Base-by-base conservation (phyloP, 2,329 filamentous ascomycete species). In the Xylariales sp. region DNA sequence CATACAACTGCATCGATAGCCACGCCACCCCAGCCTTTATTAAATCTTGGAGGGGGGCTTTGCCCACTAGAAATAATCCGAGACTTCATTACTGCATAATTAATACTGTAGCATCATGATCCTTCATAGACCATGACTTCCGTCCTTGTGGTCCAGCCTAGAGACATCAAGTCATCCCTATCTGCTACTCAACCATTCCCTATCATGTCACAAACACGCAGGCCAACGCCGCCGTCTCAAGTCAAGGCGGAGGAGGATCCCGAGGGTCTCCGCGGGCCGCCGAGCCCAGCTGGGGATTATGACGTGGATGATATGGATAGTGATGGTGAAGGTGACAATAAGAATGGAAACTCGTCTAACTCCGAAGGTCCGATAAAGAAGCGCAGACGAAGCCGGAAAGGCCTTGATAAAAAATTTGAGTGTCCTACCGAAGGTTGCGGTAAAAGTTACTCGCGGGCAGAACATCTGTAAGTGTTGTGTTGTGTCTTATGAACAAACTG, bases 401-500 rank as follows among this genome's bases (percentile, higher is more conserved):
- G 91, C 3, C 82, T 93, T 48, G 92, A 94, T 78, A 94, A 94
- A 81, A 89, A 90, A 76, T 95, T 94, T 71, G 90, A 92, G 75
- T 99, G 96, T 78, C 90, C 91, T 5, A 89, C 93, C 67, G 90
- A 93, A 71, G 93, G 91, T 46, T 99, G 96, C 76, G 94, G 93
- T 48, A 99, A 97, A 84, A 97, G 91, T 78, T 99, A 99, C 79
- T 97, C 95, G 32, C 89, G 96, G 78, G 95, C 96, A 8, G 96
- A 98, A 81, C 96, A 99, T 83, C 84, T 99, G 83, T 97, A 88
- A 85, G 74, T 64, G 55, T 30, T 53, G n/a, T 18, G 52, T n/a
- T 4, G 14, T 45, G 14, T 43, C 36, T n/a, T 28, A 16, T n/a
- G 12, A 12, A 50, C 14, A 23, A 12, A 50, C 14, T n/a, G 9